Evolutionary conservation across 78 protist genomes (phyloP), one percentile per base, ranked within the genome.

Genomic region (Dictyostelium brefeldianum): DNA sequence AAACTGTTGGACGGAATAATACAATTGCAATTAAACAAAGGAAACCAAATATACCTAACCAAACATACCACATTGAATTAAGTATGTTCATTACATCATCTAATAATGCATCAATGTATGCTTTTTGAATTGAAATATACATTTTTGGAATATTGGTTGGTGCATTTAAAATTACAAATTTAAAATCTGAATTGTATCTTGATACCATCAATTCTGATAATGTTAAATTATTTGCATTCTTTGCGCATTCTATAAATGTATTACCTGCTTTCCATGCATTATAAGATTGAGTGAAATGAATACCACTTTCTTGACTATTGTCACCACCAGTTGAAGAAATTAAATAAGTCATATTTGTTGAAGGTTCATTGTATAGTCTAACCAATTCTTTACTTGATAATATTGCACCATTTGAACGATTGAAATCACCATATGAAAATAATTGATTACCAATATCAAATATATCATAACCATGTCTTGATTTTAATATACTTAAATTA

Each of bases 221-320:
- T 14, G 36, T 8, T 27, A 5, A 15, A 2, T 18, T 31, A 17
- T 20, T 27, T n/a, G 77, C 43, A 1, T 25, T 4, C 2, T 0
- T 22, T 10, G 51, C 80, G 57, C 46, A 47, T 3, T 77, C 83
- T 12, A 75, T n/a, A 48, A 48, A 85, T 5, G 31, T 31, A 20
- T 85, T 85, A 11, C 48, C 92, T 47, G 83, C 92, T 31, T 85
- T 85, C 83, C 83, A 85, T 3, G 54, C n/a, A 62, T 85, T 85
- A 70, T 75, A 85, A 14, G n/a, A 3, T 46, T 69, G 79, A 17
- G 1, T 31, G n/a, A 56, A 56, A 25, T 48, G 48, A 31, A 2
- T 46, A 1, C n/a, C n/a, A n/a, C n/a, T n/a, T n/a, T 0, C 1
- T 11, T 59, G n/a, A 2, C 22, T 27, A 22, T 36, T 64, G 1